Percentiles rank a stretch among this genome's conserved stretches.
phyloP scores from a whole-genome alignment of 2,329 filamentous ascomycete species.

The Epichloe hybrida region DNA sequence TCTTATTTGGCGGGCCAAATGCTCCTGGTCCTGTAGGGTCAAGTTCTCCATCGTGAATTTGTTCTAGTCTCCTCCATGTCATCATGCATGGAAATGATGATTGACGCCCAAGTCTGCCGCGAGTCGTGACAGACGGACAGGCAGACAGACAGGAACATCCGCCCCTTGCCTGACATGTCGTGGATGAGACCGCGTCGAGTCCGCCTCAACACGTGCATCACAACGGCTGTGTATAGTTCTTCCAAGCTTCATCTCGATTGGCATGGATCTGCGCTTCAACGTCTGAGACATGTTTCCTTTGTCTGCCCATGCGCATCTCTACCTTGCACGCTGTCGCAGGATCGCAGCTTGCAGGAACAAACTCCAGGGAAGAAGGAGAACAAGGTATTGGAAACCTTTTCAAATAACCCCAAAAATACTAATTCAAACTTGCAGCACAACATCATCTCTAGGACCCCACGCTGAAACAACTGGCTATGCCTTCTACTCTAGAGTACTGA shows the following conservation, averaged over 20 bases:
- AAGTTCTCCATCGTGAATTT: too few species aligned
- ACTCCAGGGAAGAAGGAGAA: too few species aligned
- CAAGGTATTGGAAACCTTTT: background rate
- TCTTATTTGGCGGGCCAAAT: too few species aligned
- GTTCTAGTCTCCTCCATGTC: too few species aligned
- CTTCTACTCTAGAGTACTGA: conserved; percentile 42
- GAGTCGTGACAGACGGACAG: background rate
- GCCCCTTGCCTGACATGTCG: background rate
- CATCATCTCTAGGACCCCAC: background rate
- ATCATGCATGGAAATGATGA: too few species aligned
- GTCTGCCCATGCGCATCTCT: background rate
- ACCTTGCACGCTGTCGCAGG: background rate
- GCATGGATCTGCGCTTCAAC: background rate
- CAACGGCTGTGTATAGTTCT: background rate
- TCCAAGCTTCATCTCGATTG: background rate
- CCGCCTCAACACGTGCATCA: background rate
- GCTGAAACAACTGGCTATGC: background rate
- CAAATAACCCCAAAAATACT: background rate
- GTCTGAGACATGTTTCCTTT: background rate
- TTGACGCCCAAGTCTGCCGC: too few species aligned
- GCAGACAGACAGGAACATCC: background rate
- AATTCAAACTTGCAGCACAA: background rate
- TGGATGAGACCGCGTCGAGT: background rate
- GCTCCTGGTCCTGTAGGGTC: too few species aligned
- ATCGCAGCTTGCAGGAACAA: background rate